Evolutionary conservation across 2,329 filamentous ascomycete species (phyloP), one percentile per base, ranked within the genome.

Genomic region (Dactylonectria macrodidyma): DNA sequence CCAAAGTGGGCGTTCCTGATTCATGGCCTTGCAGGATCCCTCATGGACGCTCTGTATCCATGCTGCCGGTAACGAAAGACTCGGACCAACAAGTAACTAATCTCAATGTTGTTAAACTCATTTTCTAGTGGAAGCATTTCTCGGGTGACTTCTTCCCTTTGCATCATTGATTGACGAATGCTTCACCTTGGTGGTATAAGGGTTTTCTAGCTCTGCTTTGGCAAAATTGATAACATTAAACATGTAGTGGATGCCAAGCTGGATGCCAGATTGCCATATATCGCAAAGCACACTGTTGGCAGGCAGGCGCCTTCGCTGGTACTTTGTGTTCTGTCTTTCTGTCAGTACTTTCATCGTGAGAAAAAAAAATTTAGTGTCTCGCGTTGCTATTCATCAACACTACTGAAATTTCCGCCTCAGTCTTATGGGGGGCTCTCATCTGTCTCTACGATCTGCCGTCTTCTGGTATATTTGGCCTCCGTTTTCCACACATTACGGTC

Each of bases 21-120:
- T 57, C 47, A 11, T 54, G 36, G 36, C 19, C 33, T 38, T 19
- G 38, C 36, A n/a, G 38, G 60, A 52, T 26, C 38, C 38, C 38
- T 30, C 56, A 24, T 36, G 34, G 26, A 47, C 54, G 36, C 22
- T 19, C 44, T 44, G 38, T 16, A 51, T 60, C 62, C 63, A 19
- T 19, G 24, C 63, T 57, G 34, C 57, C 63, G 58, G 58, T 66
- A 66, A 48, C 52, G 44, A 61, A 51, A 24, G 44, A 57, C 62
- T 65, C n/a, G 36, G 38, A 61, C 63, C 63, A 66, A 66, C 63
- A 62, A 22, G 38, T 52, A 66, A 50, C 26, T 36, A 52, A 61
- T 66, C 19, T 34, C 30, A 10, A 36, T 62, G 38, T 66, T 61
- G 19, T 5, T 2, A 10, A 22, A 22, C 26, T 52, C 19, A 16